Base-by-base conservation (phyloP, 495 filamentous ascomycete genomes). In the Penicillium canariense region DNA sequence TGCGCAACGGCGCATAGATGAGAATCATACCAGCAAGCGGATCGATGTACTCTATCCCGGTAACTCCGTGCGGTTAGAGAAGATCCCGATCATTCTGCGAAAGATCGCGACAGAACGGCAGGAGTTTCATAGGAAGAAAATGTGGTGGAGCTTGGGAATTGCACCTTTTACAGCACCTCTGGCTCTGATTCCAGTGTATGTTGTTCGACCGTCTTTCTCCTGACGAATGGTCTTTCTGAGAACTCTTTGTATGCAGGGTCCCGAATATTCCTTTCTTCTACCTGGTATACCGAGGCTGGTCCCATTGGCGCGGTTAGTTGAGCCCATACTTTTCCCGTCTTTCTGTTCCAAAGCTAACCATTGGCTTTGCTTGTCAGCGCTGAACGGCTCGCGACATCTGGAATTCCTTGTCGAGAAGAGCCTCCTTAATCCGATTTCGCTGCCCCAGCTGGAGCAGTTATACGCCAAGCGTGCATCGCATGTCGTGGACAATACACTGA, bases 201-300 rank as follows among this genome's bases (percentile, higher is more conserved):
- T 69, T 8, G 14, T 34, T 14, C 34, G 5, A 15, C 15, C 17
- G 28, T 1, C 14, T 7, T 30, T 2, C 22, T 40, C 22, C n/a
- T n/a, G 25, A n/a, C 31, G 28, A 30, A 39, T 44, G 25, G 8
- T 5, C 5, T 14, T 52, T 38, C 59, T 60, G 59, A 68, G 22
- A 15, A 40, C 11, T 14, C 23, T 50, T 28, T 31, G 20, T 6
- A 5, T 49, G 12, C 52, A 96, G 91, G 39, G 76, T 97, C 56
- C 92, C 92, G 7, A 97, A 97, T 66, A 77, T 98, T n/a, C 94
- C 94, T 22, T 97, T 97, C 76, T 97, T 97, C 76, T 99, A 97
- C 66, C 77, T 97, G 15, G 81, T 78, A 2, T 99, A 95, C 71
- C 80, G 94, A 61, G 83, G 83, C 56, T 87, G 77, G 71, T 87